Percentiles rank a stretch among this genome's conserved stretches.
phyloP scores from a whole-genome alignment of 495 filamentous ascomycete genomes.

The Aspergillus saccharolyticus region DNA sequence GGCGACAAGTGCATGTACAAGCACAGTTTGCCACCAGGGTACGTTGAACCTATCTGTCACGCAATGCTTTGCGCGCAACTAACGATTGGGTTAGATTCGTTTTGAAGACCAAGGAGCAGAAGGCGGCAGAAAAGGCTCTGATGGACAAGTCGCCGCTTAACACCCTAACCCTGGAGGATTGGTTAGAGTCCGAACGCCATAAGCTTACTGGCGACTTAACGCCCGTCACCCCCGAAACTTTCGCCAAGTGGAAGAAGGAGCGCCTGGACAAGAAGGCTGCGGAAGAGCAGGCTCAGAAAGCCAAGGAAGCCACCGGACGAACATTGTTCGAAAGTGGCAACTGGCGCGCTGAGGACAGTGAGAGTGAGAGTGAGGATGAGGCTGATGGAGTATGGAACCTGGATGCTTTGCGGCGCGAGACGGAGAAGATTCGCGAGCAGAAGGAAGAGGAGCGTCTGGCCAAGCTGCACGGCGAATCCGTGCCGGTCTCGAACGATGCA shows the following conservation, averaged over 20 bases:
- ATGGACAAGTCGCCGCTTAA: conserved; percentile 94
- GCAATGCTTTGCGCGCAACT: conserved; percentile 9
- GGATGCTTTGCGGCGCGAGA: conserved; percentile 66
- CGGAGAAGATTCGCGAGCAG: conserved; percentile 50
- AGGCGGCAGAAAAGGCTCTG: conserved; percentile 92
- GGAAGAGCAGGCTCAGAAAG: conserved; percentile 77
- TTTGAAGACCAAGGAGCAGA: conserved; percentile 95
- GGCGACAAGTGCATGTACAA: conserved; percentile 98
- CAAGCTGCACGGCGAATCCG: conserved; percentile 26
- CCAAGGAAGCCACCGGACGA: conserved; percentile 92
- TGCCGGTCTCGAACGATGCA: conserved; percentile 22
- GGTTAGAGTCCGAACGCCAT: conserved; percentile 88
- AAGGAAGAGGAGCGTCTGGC: conserved; percentile 44
- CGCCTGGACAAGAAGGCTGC: conserved; percentile 93
- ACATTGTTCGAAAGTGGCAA: conserved; percentile 94
- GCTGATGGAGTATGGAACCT: conserved; percentile 67
- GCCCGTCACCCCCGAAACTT: conserved; percentile 85
- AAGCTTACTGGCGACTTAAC: conserved; percentile 88
- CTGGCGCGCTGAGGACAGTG: conserved; percentile 70
- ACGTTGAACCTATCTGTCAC: conserved; percentile 29
- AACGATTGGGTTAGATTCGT: conserved; percentile 62
- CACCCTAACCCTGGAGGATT: conserved; percentile 94
- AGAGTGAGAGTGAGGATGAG: conserved; percentile 55
- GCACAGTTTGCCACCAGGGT: conserved; percentile 91
- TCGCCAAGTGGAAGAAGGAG: conserved; percentile 93